These are phyloP conservation scores for Chytriomyces hyalinus DNA, from an alignment of 192 early-diverging fungal genomes.

Conservation along the genomic window DNA sequence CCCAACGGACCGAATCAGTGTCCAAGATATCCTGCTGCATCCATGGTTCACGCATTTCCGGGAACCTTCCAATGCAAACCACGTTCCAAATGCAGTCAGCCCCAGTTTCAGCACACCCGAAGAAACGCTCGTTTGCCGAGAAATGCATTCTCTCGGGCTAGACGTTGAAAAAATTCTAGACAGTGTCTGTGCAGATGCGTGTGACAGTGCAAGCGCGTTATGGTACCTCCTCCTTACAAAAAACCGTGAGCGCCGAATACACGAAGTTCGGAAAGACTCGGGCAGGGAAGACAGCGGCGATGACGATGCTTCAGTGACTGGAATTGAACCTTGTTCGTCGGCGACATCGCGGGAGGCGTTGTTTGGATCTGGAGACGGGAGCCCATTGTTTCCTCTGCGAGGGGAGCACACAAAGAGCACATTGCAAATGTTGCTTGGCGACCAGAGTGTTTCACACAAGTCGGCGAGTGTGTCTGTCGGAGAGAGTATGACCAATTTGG, in stretches of 20 bases:
- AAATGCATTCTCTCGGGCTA: conserved; percentile 61
- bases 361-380: too few species aligned
- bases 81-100: conserved; percentile 34
- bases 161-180: conserved; percentile 60
- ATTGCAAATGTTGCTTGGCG: too few species aligned
- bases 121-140: conserved; percentile 54
- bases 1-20: conserved; percentile 66
- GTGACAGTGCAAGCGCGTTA: conserved; percentile 66
- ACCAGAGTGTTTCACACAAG: too few species aligned
- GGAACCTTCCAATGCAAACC: conserved; percentile 21
- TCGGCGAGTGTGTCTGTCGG: too few species aligned
- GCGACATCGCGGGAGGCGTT: too few species aligned
- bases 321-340: too few species aligned
- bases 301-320: too few species aligned
- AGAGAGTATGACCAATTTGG: too few species aligned
- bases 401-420: too few species aligned
- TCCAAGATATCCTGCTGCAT: conserved; percentile 71
- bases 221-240: conserved; percentile 71
- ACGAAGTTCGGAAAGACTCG: too few species aligned
- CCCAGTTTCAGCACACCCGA: conserved; percentile 48
- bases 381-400: too few species aligned
- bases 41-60: conserved; percentile 58
- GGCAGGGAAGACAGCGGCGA: too few species aligned
- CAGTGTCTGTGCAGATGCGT: conserved; percentile 61
- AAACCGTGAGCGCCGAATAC: conserved; percentile 1